Base-by-base conservation (phyloP, 768 basidiomycete species). In the Arthromyces matolae region DNA sequence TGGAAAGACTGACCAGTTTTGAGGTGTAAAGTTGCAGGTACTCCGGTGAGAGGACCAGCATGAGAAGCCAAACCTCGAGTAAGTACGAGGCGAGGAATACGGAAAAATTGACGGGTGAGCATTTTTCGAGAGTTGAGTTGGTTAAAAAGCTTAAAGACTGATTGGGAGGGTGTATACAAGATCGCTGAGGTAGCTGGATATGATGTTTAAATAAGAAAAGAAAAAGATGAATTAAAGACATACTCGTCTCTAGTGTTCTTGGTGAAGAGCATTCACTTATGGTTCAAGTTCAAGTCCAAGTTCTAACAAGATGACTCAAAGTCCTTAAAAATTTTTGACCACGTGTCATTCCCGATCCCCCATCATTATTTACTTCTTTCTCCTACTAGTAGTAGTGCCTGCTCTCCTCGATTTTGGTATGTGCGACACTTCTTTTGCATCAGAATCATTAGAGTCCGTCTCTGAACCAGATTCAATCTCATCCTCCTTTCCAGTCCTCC, bases 1-100 rank as follows among this genome's bases (percentile, higher is more conserved):
- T 72, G 62, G 78, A 96, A 99, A 7, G 89, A 88, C 68, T 99
- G 86, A 40, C 96, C 96, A 13, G 89, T 84, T 70, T 94, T 93
- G 41, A 99, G 78, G 70, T 97, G 94, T 22, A 99, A 76, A 1
- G 83, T 76, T 5, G 94, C 96, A 10, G 95, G 94, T 13, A 80
- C 51, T 14, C 73, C 62, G 32, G 68, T 51, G 24, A 68, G 56
- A 16, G 77, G 65, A 25, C 73, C 71, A 36, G 80, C 73, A 61
- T 86, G 83, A 19, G 86, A 87, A 31, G 88, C 84, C 50, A 90
- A 71, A 33, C 80, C 74, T 52, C 86, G 77, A 51, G 73, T 67
- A n/a, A n/a, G n/a, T n/a, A n/a, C n/a, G 35, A 83, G 60, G 47
- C 72, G 69, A 64, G 75, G 69, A 41, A 76, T 56, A 60, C 72